These are phyloP conservation scores for Globisporangium orthogonon DNA, from an alignment of 352 stramenopile species.

Conservation along the genomic window DNA sequence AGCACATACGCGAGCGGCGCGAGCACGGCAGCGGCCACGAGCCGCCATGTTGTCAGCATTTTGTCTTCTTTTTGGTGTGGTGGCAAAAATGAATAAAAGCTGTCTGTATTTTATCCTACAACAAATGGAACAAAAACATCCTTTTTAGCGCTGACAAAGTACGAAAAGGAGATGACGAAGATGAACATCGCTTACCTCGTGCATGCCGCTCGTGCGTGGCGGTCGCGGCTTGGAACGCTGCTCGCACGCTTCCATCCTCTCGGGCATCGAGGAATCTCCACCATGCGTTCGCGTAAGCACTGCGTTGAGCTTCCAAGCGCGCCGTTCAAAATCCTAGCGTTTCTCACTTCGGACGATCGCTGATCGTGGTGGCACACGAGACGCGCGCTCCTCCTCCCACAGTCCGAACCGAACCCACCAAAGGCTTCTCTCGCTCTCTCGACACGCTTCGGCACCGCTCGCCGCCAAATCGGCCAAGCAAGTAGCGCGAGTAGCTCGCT, in stretches of 20 bases:
- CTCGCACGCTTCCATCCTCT: neutral
- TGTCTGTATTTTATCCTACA: too few species aligned
- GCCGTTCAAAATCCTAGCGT: neutral
- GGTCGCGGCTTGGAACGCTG: too few species aligned
- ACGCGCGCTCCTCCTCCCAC: neutral
- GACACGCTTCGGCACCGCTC: too few species aligned
- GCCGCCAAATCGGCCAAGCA: too few species aligned
- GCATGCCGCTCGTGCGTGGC: too few species aligned
- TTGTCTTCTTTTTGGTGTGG: too few species aligned
- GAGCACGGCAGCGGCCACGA: conserved; percentile 38
- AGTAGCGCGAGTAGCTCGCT: too few species aligned
- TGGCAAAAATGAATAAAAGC: too few species aligned
- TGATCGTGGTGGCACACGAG: neutral
- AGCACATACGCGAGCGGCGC: conserved; percentile 46
- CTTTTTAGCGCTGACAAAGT: neutral
- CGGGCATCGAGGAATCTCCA: neutral
- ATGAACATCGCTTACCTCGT: too few species aligned
- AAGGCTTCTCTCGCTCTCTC: neutral
- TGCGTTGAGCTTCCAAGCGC: neutral
- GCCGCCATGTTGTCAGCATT: conserved; percentile 48
- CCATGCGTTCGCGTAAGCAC: too few species aligned
- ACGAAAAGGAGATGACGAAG: neutral
- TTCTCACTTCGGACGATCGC: neutral
- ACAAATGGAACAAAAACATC: too few species aligned
- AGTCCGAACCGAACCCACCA: neutral